Conservation (phyloP, 495 filamentous ascomycete species). For the Podospora tetraspora region DNA sequence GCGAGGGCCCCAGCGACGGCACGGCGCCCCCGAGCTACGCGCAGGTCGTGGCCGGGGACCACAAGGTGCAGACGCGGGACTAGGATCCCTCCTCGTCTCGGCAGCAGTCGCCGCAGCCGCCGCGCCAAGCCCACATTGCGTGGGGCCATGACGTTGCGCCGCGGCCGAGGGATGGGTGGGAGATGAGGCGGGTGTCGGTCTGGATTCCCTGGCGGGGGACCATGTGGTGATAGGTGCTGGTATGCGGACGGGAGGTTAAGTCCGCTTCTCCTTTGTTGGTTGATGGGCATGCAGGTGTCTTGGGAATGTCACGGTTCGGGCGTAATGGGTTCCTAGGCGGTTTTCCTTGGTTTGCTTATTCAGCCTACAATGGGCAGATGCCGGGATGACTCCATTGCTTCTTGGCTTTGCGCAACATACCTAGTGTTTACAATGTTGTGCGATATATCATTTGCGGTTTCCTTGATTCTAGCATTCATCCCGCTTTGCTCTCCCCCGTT, state of each 20-base stretch:
- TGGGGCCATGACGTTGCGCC: conserved; percentile 2
- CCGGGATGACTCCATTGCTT: background rate
- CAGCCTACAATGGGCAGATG: background rate
- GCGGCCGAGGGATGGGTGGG: background rate
- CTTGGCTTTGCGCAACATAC: background rate
- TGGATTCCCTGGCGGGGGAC: conserved; percentile 21
- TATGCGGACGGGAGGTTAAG: too few species aligned
- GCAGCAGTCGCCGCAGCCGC: background rate
- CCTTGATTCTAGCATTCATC: background rate
- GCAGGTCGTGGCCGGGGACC: conserved; percentile 78
- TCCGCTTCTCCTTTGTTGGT: background rate
- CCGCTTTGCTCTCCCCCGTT: background rate
- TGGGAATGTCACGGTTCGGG: background rate
- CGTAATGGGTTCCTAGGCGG: background rate
- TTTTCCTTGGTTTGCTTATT: background rate
- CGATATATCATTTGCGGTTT: background rate
- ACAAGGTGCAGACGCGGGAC: conserved; percentile 77
- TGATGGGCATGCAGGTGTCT: background rate
- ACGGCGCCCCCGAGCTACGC: conserved; percentile 71
- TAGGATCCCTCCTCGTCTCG: conserved; percentile 30
- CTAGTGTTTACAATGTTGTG: background rate
- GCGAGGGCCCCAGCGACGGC: conserved; percentile 34
- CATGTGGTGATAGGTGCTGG: conserved; percentile 18
- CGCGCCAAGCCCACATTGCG: background rate
- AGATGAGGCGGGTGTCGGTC: conserved; percentile 8